Evolutionary conservation across 2,329 filamentous ascomycete genomes (phyloP), one percentile per base, ranked within the genome.

Genomic region (Xylaria sp.): DNA sequence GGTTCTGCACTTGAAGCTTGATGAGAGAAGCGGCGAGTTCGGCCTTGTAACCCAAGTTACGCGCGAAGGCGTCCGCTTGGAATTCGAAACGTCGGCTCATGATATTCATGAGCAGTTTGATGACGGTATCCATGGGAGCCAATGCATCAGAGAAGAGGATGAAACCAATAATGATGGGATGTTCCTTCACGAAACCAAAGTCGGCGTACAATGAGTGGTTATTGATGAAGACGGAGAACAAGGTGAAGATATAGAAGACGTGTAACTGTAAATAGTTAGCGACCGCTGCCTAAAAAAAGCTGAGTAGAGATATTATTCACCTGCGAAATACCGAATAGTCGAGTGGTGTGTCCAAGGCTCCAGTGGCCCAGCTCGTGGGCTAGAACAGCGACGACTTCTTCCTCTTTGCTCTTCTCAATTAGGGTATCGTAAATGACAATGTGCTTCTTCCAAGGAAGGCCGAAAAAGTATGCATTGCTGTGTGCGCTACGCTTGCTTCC

Each of bases 341-440:
- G 93, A 37, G 94, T 97, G 12, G 96, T 98, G 85, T 99, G 96
- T 69, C 93, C 94, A 74, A 97, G 88, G 76, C 92, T 95, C 96
- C 96, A 99, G 84, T 99, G 96, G 60, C 96, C 96, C 57, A 99
- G 88, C 82, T 99, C 96, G 80, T 99, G 96, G 42, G 93, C 94
- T 63, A 99, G 85, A 62, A 99, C 94, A 73, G 96, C 95, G 68
- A 97, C 93, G 48, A 99, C 94, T 82, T 99, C 96, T 78, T 96
- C 88, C 3, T 92, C 90, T 71, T 94, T 90, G 80, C 92, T 96
- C 88, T 98, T 97, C 82, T 98, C 95, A 71, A 99, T 94, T 71
- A 99, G 84, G 5, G 97, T 99, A 79, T 99, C 96, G 80, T 97
- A 99, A 78, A 99, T 97, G 77, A 99, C 96, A 84, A 99, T 99